Conservation (phyloP, 352 stramenopile species). For the Pythium periplocum region DNA sequence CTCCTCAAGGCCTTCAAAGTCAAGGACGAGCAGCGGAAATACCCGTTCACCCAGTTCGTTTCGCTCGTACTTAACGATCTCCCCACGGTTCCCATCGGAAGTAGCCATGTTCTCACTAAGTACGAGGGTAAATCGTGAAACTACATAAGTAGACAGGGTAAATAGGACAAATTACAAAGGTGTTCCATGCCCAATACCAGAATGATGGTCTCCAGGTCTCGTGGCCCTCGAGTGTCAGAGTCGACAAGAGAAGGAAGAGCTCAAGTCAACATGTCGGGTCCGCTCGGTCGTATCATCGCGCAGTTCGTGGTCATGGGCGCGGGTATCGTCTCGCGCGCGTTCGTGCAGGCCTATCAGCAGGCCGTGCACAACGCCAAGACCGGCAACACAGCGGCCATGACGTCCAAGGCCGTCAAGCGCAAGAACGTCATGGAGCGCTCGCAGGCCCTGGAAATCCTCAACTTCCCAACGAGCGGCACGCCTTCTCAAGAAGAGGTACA, state of each 20-base stretch:
- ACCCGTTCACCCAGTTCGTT: slow-evolving; percentile 47
- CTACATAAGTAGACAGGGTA: too few species aligned
- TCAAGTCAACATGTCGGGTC: slow-evolving; percentile 57
- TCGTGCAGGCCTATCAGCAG: slow-evolving; percentile 87
- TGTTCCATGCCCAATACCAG: background rate
- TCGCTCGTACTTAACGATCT: slow-evolving; percentile 36
- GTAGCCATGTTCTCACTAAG: too few species aligned
- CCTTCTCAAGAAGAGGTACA: slow-evolving; percentile 58
- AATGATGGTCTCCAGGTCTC: slow-evolving; percentile 15
- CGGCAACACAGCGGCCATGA: slow-evolving; percentile 63
- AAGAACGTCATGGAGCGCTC: slow-evolving; percentile 77
- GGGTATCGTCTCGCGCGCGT: slow-evolving; percentile 79
- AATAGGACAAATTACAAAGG: too few species aligned
- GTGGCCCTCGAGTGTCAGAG: too few species aligned
- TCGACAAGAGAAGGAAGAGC: too few species aligned
- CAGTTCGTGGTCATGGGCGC: slow-evolving; percentile 82
- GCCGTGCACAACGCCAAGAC: slow-evolving; percentile 81
- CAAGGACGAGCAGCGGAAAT: slow-evolving; percentile 37
- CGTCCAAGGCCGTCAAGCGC: slow-evolving; percentile 52
- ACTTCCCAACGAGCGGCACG: slow-evolving; percentile 50
- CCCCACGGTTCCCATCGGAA: background rate
- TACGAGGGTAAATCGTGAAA: too few species aligned
- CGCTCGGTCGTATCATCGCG: slow-evolving; percentile 72
- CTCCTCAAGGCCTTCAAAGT: slow-evolving; percentile 32
- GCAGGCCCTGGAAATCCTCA: slow-evolving; percentile 81